Base-by-base conservation (phyloP, 139 green algal genomes). In the Auxenochlorella pyrenoidosa region DNA sequence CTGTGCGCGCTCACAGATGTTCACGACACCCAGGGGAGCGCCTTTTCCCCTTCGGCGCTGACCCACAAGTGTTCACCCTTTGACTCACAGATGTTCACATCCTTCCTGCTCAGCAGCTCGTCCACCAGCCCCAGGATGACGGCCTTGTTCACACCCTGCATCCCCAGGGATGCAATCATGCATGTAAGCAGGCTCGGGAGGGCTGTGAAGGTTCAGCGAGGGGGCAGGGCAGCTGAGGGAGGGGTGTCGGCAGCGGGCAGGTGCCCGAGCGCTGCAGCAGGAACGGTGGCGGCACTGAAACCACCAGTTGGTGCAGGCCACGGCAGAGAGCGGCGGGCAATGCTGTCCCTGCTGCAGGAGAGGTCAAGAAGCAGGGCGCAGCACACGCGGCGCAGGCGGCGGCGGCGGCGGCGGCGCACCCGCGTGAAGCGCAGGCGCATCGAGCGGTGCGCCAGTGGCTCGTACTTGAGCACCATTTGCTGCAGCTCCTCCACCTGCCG, bases 401-500 rank as follows among this genome's bases (percentile, higher is more conserved):
- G 28, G 30, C 26, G 66, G 30, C 28, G 66, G n/a, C n/a, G n/a
- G n/a, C n/a, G n/a, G 34, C 75, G 16, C 34, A 38, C 77, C 30
- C 22, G 30, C 38, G 66, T 86, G 82, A 86, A 86, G 43, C 82
- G 82, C 34, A 86, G 82, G 28, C 68, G 82, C 82, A 86, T 70
- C 16, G n/a, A 36, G 15, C 86, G 86, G 86, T 89, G 82, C 3
- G 86, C 86, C 54, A 89, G 54, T 1, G 86, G 86, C 70, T 89
- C 68, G 36, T 78, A 79, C 70, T 83, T 83, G 16, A 73, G 59
- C 36, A 89, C 75, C 36, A 89, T 68, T 70, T 89, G 86, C 68
- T 87, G 68, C 78, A 89, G 86, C 41, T 89, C 79, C n/a, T 89
- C 86, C 66, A 89, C 86, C 86, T 89, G 79, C 32, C n/a, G n/a